These are phyloP conservation scores for slime mould (Dictyostelium discoideum) DNA, from an alignment of 78 protist species.

Conservation along the genomic window dicty_2.7 NC_007091.3:2657501-2658000, in stretches of 20 bases:
- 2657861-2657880: not conserved
- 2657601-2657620: not conserved
- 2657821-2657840: not conserved
- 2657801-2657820: not conserved
- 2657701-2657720: not conserved
- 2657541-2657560: not conserved
- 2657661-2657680: not conserved
- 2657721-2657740: not conserved
- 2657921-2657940: not conserved
- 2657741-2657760: not conserved
- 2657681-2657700: not conserved
- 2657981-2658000: not conserved
- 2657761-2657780: not conserved
- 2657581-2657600: not conserved
- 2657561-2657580: slow-evolving; percentile 7
- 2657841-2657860: not conserved
- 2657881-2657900: not conserved
- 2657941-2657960: not conserved
- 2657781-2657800: not conserved
- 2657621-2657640: not conserved
- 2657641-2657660: not conserved
- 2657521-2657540: not conserved
- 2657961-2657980: not conserved
- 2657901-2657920: not conserved
- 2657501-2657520: not conserved